Evolutionary conservation across 1,139 yeast genomes (phyloP).

Genomic region (Schizosaccharomyces versatilis): DNA sequence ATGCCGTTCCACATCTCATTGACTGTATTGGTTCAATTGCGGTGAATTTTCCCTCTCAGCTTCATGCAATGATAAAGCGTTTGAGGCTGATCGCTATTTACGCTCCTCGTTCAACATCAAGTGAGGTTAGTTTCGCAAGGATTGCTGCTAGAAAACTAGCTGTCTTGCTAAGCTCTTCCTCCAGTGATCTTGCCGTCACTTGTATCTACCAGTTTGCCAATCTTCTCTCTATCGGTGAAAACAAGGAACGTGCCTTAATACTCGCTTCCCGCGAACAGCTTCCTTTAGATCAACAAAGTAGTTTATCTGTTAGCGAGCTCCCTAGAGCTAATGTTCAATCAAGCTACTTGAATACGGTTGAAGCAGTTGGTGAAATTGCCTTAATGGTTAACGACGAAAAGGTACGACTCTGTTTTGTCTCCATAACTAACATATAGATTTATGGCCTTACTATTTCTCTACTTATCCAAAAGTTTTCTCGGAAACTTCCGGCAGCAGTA

Average conservation of each 20-base stretch:
- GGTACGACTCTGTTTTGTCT: too few relatives aligned
- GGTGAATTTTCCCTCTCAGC: not conserved
- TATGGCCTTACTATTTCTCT: conserved; percentile 1
- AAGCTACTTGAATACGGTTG: not conserved
- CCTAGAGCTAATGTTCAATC: not conserved
- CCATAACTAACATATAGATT: not conserved
- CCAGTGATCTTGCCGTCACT: not conserved
- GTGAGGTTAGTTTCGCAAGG: not conserved
- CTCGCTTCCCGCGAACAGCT: not conserved
- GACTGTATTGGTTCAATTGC: not conserved
- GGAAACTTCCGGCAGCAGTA: not conserved
- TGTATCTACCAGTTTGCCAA: not conserved
- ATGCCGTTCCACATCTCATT: not conserved
- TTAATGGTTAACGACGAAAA: not conserved
- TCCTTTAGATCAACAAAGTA: not conserved
- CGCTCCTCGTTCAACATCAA: not conserved
- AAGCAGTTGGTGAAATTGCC: not conserved
- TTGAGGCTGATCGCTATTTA: not conserved
- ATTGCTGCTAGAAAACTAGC: not conserved
- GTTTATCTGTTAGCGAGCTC: not conserved
- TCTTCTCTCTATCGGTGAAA: not conserved
- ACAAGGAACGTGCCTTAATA: not conserved
- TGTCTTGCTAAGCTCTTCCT: not conserved
- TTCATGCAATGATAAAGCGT: not conserved
- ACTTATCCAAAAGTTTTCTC: not conserved